Evolutionary conservation across 2,329 filamentous ascomycete genomes (phyloP).

Genomic region (Xylariaceae sp.): DNA sequence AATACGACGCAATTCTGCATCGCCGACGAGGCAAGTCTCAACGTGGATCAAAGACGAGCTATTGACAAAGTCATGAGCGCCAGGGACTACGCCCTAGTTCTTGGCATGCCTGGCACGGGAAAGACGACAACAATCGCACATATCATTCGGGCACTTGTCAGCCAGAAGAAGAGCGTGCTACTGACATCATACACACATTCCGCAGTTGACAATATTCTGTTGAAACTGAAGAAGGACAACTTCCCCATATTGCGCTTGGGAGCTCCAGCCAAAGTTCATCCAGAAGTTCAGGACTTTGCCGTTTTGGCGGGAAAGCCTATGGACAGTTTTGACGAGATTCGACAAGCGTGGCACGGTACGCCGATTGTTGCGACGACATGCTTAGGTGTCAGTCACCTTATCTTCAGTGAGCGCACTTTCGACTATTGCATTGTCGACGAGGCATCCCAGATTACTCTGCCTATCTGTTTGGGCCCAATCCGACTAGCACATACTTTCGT

Average conservation of each 20-base stretch:
- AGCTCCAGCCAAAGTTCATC: conserved; percentile 78
- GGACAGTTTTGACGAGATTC: conserved; percentile 76
- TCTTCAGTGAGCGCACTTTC: conserved; percentile 86
- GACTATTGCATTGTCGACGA: conserved; percentile 99
- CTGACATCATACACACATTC: conserved; percentile 96
- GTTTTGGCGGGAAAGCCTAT: conserved; percentile 71
- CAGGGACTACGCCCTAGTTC: conserved; percentile 90
- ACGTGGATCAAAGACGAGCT: conserved; percentile 79
- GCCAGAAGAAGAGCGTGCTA: conserved; percentile 86
- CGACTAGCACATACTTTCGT: conserved; percentile 91
- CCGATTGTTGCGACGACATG: conserved; percentile 94
- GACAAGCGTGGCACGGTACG: conserved; percentile 76
- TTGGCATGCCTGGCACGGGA: conserved; percentile 97
- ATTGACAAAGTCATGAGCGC: conserved; percentile 96
- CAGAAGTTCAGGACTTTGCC: conserved; percentile 81
- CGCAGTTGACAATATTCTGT: conserved; percentile 93
- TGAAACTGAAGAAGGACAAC: conserved; percentile 79
- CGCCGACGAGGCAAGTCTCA: conserved; percentile 63
- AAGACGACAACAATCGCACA: conserved; percentile 98
- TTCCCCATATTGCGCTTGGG: conserved; percentile 83
- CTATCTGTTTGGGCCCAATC: conserved; percentile 90
- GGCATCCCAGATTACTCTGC: conserved; percentile 93
- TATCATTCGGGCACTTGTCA: conserved; percentile 85
- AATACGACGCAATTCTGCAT: conserved; percentile 61
- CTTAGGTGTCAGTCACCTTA: conserved; percentile 80